A percentile compares a stretch with the other conserved stretches of the same genome.
Conservation (phyloP, 2,329 filamentous ascomycete species). For the Colletotrichum nymphaeae region DNA sequence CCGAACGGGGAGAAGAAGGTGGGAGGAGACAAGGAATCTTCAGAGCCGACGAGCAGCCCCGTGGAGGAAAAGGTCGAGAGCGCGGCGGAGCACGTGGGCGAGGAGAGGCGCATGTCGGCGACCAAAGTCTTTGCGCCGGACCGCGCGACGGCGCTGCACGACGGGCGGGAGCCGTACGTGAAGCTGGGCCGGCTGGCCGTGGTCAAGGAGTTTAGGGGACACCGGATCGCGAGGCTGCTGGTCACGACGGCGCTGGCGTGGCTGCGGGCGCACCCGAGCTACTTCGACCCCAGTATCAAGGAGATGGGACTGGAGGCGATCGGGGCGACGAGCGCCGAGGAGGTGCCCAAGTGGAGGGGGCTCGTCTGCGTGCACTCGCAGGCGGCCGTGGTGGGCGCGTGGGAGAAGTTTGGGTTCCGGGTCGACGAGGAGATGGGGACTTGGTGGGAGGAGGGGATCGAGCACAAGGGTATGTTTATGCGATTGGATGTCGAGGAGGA, state of each 20-base stretch:
- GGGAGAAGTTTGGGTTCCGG: conserved; percentile 78
- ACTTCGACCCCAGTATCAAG: conserved; percentile 62
- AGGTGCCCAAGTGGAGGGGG: conserved; percentile 64
- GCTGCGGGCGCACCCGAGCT: conserved; percentile 69
- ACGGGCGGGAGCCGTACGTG: conserved; percentile 79
- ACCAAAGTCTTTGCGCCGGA: conserved; percentile 44
- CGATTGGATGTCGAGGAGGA: conserved; percentile 52
- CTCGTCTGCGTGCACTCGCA: conserved; percentile 86
- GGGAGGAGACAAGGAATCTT: conserved; percentile 33
- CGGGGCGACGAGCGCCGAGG: conserved; percentile 49
- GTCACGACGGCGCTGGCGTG: conserved; percentile 77
- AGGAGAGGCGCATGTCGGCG: conserved; percentile 11
- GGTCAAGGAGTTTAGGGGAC: conserved; percentile 71
- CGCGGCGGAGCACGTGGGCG: conserved; percentile 38
- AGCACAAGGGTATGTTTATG: conserved; percentile 85
- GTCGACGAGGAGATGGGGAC: conserved; percentile 78
- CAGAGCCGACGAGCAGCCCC: background rate
- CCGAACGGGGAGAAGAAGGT: conserved; percentile 35
- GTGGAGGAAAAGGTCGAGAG: conserved; percentile 33
- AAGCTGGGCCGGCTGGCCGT: conserved; percentile 86
- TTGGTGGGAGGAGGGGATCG: conserved; percentile 88
- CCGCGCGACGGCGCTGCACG: conserved; percentile 62
- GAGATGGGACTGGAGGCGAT: conserved; percentile 57
- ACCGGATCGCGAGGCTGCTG: conserved; percentile 72
- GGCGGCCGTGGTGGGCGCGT: conserved; percentile 70